These are phyloP conservation scores for Chaetoscypha palmicola DNA, from an alignment of 2,329 filamentous ascomycete genomes.

Conservation along the genomic window DNA sequence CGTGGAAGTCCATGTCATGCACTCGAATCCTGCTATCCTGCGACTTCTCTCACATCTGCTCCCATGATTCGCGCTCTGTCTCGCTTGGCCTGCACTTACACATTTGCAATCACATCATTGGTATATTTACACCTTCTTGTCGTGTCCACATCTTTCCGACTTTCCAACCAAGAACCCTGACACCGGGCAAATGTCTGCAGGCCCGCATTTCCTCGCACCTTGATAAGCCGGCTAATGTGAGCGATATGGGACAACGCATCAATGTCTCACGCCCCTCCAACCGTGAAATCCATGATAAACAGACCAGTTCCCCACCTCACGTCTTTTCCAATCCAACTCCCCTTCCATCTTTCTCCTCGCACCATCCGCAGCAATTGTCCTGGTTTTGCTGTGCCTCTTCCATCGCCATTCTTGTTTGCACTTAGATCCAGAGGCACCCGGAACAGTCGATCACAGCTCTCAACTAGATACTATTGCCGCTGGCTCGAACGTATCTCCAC, in stretches of 20 bases:
- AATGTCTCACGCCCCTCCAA: constrained; percentile 22
- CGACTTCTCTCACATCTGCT: constrained; percentile 3
- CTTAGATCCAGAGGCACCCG: constrained; percentile 7
- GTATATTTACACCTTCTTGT: neutral
- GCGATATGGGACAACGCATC: constrained; percentile 27
- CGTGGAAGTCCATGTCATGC: constrained; percentile 7
- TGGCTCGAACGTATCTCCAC: constrained; percentile 17
- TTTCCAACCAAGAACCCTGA: constrained; percentile 14
- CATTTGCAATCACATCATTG: constrained; percentile 14
- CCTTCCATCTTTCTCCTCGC: constrained; percentile 11
- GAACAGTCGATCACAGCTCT: too few species aligned
- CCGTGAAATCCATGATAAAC: constrained; percentile 23
- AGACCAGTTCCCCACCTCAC: constrained; percentile 15
- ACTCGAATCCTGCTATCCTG: constrained; percentile 7
- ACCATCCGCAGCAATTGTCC: constrained; percentile 15
- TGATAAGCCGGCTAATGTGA: constrained; percentile 21
- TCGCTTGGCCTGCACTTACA: constrained; percentile 16
- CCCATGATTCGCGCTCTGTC: constrained; percentile 14
- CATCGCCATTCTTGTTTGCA: constrained; percentile 18
- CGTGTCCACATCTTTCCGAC: neutral
- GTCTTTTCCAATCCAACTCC: constrained; percentile 11
- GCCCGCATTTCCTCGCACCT: constrained; percentile 7
- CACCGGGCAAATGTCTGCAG: constrained; percentile 6
- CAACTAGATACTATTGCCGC: constrained; percentile 11
- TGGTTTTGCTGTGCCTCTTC: constrained; percentile 12